Evolutionary conservation across 371 early-diverging fungal genomes (phyloP).

Genomic region (Actinomortierella ambigua): DNA sequence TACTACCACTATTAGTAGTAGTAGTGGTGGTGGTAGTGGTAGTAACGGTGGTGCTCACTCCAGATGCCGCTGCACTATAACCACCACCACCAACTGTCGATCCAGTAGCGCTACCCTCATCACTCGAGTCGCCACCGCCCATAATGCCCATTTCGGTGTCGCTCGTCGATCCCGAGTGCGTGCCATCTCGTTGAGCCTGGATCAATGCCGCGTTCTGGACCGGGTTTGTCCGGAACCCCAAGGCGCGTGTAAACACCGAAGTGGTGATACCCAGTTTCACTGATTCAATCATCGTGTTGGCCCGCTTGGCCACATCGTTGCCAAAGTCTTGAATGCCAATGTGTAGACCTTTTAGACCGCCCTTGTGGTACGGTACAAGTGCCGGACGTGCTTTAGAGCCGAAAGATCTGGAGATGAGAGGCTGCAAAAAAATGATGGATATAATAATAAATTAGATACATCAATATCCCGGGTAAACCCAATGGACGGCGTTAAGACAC

Average conservation of each 20-base stretch:
- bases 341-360: slow-evolving; percentile 75
- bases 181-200: slow-evolving; percentile 21
- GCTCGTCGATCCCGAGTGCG: slow-evolving; percentile 12
- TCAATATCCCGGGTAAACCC: background rate
- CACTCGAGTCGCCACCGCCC: slow-evolving; percentile 13
- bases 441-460: slow-evolving; percentile 1
- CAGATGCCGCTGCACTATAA: background rate
- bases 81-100: slow-evolving; percentile 11
- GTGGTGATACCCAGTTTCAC: slow-evolving; percentile 65
- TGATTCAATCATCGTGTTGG: slow-evolving; percentile 71
- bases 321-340: slow-evolving; percentile 68
- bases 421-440: slow-evolving; percentile 11
- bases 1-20: background rate
- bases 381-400: slow-evolving; percentile 67
- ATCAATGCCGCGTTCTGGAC: slow-evolving; percentile 21
- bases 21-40: no score
- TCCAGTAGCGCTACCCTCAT: slow-evolving; percentile 7
- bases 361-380: slow-evolving; percentile 81
- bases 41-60: no score
- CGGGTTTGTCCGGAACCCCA: slow-evolving; percentile 48
- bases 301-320: slow-evolving; percentile 70
- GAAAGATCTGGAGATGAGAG: slow-evolving; percentile 44
- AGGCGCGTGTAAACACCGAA: slow-evolving; percentile 57
- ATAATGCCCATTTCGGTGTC: slow-evolving; percentile 47
- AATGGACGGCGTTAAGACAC: no score